Evolutionary conservation across 805 yeast species (phyloP).

Genomic region (Candida awuae): DNA sequence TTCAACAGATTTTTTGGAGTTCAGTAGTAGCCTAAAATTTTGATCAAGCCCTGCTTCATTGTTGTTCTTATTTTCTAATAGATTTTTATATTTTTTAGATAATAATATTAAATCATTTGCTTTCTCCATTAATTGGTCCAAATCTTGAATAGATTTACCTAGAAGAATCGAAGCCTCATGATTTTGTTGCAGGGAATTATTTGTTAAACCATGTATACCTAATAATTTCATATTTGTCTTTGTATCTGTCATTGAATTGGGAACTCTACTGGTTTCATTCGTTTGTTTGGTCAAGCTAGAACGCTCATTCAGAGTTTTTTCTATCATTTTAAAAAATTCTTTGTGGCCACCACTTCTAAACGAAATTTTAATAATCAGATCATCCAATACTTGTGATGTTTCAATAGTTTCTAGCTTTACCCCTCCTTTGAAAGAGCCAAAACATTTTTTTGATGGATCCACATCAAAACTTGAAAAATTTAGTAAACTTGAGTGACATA

Average conservation of each 20-base stretch:
- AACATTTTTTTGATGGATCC: too few relatives aligned
- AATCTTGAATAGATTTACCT: conserved; percentile 63
- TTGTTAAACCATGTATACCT: conserved; percentile 70
- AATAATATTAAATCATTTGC: conserved; percentile 64
- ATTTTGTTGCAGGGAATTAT: conserved; percentile 44
- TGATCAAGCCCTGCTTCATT: conserved; percentile 17
- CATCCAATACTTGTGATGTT: conserved; percentile 21
- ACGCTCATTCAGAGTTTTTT: too few relatives aligned
- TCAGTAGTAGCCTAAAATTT: conserved; percentile 21
- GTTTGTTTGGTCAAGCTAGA: conserved; percentile 4
- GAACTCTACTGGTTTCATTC: neutral
- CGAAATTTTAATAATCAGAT: conserved; percentile 49
- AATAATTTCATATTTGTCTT: neutral
- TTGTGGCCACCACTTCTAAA: conserved; percentile 67
- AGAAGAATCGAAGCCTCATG: conserved; percentile 53
- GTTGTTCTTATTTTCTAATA: conserved; percentile 14
- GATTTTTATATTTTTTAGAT: conserved; percentile 36
- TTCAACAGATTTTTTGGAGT: conserved; percentile 24
- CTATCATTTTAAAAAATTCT: conserved; percentile 41
- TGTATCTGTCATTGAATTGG: neutral
- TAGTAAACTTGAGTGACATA: conserved; percentile 62
- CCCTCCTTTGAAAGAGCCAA: too few relatives aligned
- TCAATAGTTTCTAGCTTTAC: conserved; percentile 5
- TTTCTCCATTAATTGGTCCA: conserved; percentile 67
- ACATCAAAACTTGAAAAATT: conserved; percentile 20